Percentiles rank a stretch among this genome's conserved stretches.
These are phyloP conservation scores for Cystobasidiaceae sp. DNA, from an alignment of 1,284 basidiomycete species.

Conservation along the genomic window DNA sequence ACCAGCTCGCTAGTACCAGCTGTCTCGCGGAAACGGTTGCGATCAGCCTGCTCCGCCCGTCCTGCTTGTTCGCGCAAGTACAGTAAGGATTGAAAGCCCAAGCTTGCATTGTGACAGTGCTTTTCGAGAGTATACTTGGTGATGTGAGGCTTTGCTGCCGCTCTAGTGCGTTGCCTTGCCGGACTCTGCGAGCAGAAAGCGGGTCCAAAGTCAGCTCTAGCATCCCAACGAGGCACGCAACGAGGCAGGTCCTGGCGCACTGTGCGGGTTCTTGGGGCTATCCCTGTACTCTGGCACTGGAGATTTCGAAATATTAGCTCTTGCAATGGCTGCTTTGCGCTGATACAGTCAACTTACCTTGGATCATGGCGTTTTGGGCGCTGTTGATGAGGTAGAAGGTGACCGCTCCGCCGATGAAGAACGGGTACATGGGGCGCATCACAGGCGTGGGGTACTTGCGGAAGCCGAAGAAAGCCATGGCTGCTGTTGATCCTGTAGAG, in stretches of 20 bases:
- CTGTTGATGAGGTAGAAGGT: conserved; percentile 41
- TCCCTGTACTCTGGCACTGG: conserved; percentile 37
- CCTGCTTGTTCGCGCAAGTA: no score
- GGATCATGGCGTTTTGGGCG: conserved; percentile 38
- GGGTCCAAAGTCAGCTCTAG: background rate
- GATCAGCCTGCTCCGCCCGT: no score
- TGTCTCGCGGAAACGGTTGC: no score
- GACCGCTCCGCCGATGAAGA: conserved; percentile 40
- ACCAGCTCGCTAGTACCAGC: no score
- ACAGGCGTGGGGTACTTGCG: conserved; percentile 33
- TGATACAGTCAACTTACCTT: conserved; percentile 22
- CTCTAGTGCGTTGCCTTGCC: no score
- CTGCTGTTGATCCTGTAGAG: background rate
- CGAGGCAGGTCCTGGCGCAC: background rate
- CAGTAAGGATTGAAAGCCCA: no score
- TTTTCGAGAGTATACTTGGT: no score
- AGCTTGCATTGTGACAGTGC: no score
- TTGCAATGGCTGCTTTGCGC: background rate
- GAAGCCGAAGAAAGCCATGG: conserved; percentile 30
- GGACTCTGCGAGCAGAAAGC: background rate
- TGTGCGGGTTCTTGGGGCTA: conserved; percentile 36
- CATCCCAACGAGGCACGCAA: background rate
- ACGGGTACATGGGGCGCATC: conserved; percentile 37
- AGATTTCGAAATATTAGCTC: background rate
- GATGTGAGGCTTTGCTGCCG: no score